phyloP scores from a whole-genome alignment of 257 asterid genomes.

The Nicotiana tabacum region DNA sequence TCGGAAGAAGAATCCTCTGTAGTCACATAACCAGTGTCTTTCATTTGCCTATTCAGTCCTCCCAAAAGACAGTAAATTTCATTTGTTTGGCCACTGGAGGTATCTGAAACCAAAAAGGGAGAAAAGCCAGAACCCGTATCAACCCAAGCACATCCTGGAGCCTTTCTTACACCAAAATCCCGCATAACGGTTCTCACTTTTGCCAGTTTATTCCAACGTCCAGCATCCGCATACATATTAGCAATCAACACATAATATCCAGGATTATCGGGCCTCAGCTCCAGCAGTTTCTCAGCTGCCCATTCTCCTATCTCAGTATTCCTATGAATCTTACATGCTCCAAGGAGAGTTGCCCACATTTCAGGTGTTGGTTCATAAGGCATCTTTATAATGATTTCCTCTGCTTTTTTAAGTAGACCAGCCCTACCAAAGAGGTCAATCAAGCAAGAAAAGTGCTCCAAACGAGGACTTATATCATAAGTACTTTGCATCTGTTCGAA shows the following conservation, averaged over 20 bases:
- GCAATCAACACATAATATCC: slow-evolving; percentile 82
- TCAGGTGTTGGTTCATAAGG: slow-evolving; percentile 61
- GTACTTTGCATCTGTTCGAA: slow-evolving; percentile 56
- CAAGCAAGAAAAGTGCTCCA: slow-evolving; percentile 87
- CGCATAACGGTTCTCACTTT: slow-evolving; percentile 66
- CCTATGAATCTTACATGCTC: slow-evolving; percentile 76
- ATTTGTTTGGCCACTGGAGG: slow-evolving; percentile 37
- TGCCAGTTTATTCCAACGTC: slow-evolving; percentile 64
- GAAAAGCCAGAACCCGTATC: slow-evolving; percentile 61
- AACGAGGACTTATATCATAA: slow-evolving; percentile 46
- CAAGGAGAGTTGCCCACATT: slow-evolving; percentile 86
- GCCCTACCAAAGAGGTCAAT: slow-evolving; percentile 84
- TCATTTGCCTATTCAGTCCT: slow-evolving; percentile 54
- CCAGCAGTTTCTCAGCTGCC: slow-evolving; percentile 82
- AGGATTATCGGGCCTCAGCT: slow-evolving; percentile 54
- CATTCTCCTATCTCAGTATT: slow-evolving; percentile 69
- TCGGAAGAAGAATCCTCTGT: slow-evolving; percentile 29
- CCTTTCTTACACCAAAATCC: slow-evolving; percentile 73
- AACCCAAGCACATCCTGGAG: slow-evolving; percentile 78
- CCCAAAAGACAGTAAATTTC: slow-evolving; percentile 43
- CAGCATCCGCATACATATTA: slow-evolving; percentile 85
- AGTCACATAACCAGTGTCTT: slow-evolving; percentile 39
- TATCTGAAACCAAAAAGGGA: slow-evolving; percentile 63
- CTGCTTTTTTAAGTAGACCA: slow-evolving; percentile 56
- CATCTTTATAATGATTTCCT: slow-evolving; percentile 46